Conservation (phyloP, 306 rosid species). For the Fragaria vesca region DNA sequence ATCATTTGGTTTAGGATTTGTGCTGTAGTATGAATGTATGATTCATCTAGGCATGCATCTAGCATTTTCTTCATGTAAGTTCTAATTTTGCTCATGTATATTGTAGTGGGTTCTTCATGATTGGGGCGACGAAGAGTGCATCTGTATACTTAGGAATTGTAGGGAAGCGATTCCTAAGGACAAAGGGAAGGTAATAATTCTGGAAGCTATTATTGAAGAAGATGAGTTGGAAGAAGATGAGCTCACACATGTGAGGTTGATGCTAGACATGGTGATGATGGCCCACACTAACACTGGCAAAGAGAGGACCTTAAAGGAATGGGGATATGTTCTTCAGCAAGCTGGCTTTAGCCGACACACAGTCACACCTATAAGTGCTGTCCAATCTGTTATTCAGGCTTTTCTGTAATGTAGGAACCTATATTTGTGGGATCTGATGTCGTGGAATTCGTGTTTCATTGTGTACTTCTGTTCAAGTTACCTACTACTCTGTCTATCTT, state of each 20-base stretch:
- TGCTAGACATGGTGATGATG: conserved; percentile 23
- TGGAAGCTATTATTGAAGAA: conserved; percentile 44
- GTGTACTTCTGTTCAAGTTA: neutral
- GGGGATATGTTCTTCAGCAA: conserved; percentile 5
- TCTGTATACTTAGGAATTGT: conserved; percentile 47
- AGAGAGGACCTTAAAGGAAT: conserved; percentile 20
- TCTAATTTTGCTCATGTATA: neutral
- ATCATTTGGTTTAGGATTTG: neutral
- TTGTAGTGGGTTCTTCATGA: conserved; percentile 57
- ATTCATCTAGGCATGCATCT: neutral
- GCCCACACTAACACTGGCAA: conserved; percentile 13
- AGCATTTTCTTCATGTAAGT: neutral
- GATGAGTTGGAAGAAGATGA: neutral
- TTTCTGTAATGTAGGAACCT: neutral
- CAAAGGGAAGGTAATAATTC: conserved; percentile 58
- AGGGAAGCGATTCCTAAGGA: conserved; percentile 44
- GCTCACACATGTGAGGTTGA: conserved; percentile 1
- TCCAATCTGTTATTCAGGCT: conserved; percentile 8
- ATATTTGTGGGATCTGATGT: neutral
- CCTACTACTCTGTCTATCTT: conserved; percentile 10
- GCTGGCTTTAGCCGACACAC: conserved; percentile 20
- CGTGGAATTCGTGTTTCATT: neutral
- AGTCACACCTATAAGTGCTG: conserved; percentile 8
- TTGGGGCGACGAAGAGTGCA: conserved; percentile 63
- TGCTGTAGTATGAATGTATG: neutral